phyloP scores from a whole-genome alignment of 1,284 basidiomycete genomes.

The Hemileia vastatrix region DNA sequence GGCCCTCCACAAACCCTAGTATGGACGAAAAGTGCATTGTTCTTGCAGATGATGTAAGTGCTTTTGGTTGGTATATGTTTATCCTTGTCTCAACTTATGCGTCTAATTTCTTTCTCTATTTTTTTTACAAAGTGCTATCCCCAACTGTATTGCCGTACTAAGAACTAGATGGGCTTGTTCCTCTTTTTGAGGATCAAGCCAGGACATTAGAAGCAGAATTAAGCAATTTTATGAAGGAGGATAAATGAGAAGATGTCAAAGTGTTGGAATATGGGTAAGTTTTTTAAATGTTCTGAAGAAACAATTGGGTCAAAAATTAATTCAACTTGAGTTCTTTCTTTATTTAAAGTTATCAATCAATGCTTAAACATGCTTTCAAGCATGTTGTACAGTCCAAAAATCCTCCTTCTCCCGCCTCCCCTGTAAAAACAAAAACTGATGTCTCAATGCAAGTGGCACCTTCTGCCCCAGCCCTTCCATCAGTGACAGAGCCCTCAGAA shows the following conservation, averaged over 20 bases:
- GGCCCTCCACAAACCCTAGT: too few relatives aligned
- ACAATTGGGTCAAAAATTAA: background rate
- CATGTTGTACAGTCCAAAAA: constrained; percentile 15
- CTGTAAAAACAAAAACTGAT: too few relatives aligned
- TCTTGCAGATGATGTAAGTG: too few relatives aligned
- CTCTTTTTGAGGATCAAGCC: constrained; percentile 53
- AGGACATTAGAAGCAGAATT: constrained; percentile 56
- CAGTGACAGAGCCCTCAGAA: too few relatives aligned
- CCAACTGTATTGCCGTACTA: constrained; percentile 83
- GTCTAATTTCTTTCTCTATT: too few relatives aligned
- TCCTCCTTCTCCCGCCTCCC: too few relatives aligned
- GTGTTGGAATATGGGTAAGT: constrained; percentile 62
- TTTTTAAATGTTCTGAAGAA: constrained; percentile 1
- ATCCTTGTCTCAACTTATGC: too few relatives aligned
- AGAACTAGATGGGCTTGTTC: constrained; percentile 77
- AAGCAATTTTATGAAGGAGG: constrained; percentile 59
- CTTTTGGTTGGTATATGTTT: too few relatives aligned
- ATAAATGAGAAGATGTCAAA: constrained; percentile 57
- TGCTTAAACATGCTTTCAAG: constrained; percentile 24
- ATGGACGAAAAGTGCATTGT: too few relatives aligned
- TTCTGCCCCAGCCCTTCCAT: too few relatives aligned
- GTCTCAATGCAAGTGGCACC: too few relatives aligned
- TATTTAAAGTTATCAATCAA: constrained; percentile 23
- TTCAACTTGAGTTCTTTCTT: background rate
- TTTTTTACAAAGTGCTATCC: too few relatives aligned